Percentiles rank a stretch among this genome's conserved stretches.
phyloP scores from a whole-genome alignment of 371 early-diverging fungal genomes.

The Mucor indicus region DNA sequence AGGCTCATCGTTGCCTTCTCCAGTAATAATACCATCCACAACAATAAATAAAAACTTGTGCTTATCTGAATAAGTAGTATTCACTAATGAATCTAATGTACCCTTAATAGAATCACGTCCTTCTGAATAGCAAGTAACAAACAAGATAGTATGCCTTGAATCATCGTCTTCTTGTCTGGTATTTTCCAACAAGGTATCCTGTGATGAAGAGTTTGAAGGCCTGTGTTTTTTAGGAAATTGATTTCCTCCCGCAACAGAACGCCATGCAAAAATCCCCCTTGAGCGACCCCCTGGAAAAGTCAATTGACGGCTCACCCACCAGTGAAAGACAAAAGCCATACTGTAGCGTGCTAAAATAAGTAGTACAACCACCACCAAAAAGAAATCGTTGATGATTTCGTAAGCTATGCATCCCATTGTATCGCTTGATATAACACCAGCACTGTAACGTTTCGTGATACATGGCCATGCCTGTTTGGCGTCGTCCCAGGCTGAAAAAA shows the following conservation, averaged over 20 bases:
- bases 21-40: constrained; percentile 86
- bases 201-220: constrained; percentile 4
- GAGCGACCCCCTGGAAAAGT: constrained; percentile 32
- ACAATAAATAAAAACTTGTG: constrained; percentile 90
- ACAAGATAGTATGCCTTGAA: constrained; percentile 44
- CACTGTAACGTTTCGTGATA: constrained; percentile 58
- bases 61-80: constrained; percentile 83
- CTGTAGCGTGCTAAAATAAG: constrained; percentile 74
- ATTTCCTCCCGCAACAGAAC: constrained; percentile 16
- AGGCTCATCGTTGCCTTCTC: constrained; percentile 71
- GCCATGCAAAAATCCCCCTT: constrained; percentile 9
- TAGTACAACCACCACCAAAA: constrained; percentile 59
- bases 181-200: constrained; percentile 11
- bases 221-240: constrained; percentile 18
- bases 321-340: constrained; percentile 84
- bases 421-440: constrained; percentile 79
- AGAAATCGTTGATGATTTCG: constrained; percentile 66
- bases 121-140: constrained; percentile 93
- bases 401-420: constrained; percentile 87
- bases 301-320: constrained; percentile 74
- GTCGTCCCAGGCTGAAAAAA: constrained; percentile 53
- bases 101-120: constrained; percentile 79
- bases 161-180: neutral
- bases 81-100: constrained; percentile 91
- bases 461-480: constrained; percentile 56